phyloP scores from a whole-genome alignment of 83 land plant genomes.

The Isoetes engelmannii region DNA sequence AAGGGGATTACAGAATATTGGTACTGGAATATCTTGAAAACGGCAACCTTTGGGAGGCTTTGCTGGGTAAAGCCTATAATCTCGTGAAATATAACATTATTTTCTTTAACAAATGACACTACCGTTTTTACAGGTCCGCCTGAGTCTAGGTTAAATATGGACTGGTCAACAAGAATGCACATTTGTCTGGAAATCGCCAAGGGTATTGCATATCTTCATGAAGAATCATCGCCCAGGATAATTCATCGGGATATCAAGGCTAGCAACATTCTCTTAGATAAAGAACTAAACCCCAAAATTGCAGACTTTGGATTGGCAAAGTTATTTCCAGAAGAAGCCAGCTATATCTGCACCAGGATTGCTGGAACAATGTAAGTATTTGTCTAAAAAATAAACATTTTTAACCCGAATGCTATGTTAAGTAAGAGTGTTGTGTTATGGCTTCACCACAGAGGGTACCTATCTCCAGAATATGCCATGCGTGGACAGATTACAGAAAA shows the following conservation, averaged over 20 bases:
- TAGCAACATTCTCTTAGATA: conserved; percentile 36
- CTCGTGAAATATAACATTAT: too few species aligned
- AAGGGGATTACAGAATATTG: not conserved
- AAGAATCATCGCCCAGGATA: conserved; percentile 43
- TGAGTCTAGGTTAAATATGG: conserved; percentile 23
- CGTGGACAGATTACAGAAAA: conserved; percentile 36
- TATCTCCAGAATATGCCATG: conserved; percentile 34
- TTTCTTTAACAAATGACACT: too few species aligned
- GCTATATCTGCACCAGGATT: conserved; percentile 19
- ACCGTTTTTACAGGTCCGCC: conserved; percentile 17
- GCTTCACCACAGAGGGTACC: not conserved
- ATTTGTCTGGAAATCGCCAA: conserved; percentile 46
- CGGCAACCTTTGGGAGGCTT: not conserved
- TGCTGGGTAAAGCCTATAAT: not conserved
- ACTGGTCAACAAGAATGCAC: conserved; percentile 39
- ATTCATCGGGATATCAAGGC: conserved; percentile 53
- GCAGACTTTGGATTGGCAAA: conserved; percentile 54
- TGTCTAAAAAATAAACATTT: not conserved
- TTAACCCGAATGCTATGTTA: too few species aligned
- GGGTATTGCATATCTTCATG: conserved; percentile 47
- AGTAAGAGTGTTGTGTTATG: not conserved
- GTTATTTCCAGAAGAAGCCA: conserved; percentile 37
- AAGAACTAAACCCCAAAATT: conserved; percentile 43
- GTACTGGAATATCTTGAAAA: conserved; percentile 10
- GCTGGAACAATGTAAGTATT: conserved; percentile 50